Evolutionary conservation across 305 asterid genomes (phyloP), one percentile per base, ranked within the genome.

Genomic region (Fraxinus floribunda): DNA sequence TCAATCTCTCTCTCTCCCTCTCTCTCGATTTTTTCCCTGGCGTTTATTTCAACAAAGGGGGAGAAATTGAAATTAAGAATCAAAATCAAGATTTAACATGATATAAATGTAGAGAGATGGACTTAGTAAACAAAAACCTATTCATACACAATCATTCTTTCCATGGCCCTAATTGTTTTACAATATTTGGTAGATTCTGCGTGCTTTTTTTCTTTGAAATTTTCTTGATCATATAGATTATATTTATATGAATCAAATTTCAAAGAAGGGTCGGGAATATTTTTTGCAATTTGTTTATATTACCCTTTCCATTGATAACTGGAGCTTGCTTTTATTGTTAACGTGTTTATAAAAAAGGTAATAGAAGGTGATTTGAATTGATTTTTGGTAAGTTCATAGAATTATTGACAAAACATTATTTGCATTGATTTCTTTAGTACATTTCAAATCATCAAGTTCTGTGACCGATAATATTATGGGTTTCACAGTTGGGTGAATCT

Each of bases 1-100:
- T 86, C 91, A 20, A 76, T 82, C 35, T 75, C 62, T 57, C 80
- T 9, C 29, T 13, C 35, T 39, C 62, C 41, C 80, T 82, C 35
- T 75, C 62, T 39, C 0, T 57, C 3, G 18, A 46, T 16, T 22
- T 3, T 16, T 30, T 55, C 62, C 77, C n/a, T 80, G 78, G 73
- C 86, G 75, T 85, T 20, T 78, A 76, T 64, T 81, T 80, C 85
- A 79, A 80, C 77, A 26, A 52, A 75, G 49, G 66, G 75, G 80
- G 66, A 72, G 78, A 36, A 76, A 18, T 35, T 34, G 60, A 32
- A 73, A 83, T 57, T 64, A 74, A 78, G 79, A 84, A 84, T 83
- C 84, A 80, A 78, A 84, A 81, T 79, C 75, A 78, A 71, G 8
- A 30, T 5, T 44, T 71, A 6, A 46, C 7, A 24, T 62, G 22